Base-by-base conservation (phyloP, 177 flowering plant species). In the Tripterygium wilfordii region DNA sequence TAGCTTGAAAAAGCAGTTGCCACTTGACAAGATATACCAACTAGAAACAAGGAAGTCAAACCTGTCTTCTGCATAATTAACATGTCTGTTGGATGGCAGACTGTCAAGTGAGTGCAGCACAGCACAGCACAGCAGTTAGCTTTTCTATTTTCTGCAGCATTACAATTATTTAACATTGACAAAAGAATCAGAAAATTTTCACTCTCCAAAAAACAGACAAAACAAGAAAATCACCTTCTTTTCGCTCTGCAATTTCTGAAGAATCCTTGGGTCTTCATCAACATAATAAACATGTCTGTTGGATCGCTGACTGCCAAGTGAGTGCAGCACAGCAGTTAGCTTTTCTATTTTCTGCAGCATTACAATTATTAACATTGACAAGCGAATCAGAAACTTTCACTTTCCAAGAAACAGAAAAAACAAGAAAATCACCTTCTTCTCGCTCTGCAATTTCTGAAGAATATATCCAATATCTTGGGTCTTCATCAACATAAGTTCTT, bases 221-320 rank as follows among this genome's bases (percentile, higher is more conserved):
- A 4, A 3, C 10, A 5, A 5, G 13, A 29, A 13, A 43, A 26
- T 41, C 29, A 79, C 97, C 76, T 85, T 84, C 49, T 79, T 80
- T 36, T 87, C 97, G 53, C 74, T 65, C 51, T 82, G 98, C 58
- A 77, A 13, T 56, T 79, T 80, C 71, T 90, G 98, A 44, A 74
- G 70, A 49, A 90, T 49, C 88, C 95, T 66, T 87, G 96, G 19
- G 96, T 82, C 70, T 83, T 90, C 97, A 90, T 90, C 62, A 85
- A 45, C 85, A 77, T 64, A 50, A 85, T 78, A 80, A 9, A 80
- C 65, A 64, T 84, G 96, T 49, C 54, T 80, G 53, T 48, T 80
- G 42, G 80, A 40, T 27, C 76, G 65, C 37, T 39, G 71, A 52
- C 59, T 63, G 66, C 70, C 85, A 45, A 77, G 57, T 38, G 70